phyloP scores from a whole-genome alignment of 192 early-diverging fungal genomes.

The Haplosporangium gracile region DNA sequence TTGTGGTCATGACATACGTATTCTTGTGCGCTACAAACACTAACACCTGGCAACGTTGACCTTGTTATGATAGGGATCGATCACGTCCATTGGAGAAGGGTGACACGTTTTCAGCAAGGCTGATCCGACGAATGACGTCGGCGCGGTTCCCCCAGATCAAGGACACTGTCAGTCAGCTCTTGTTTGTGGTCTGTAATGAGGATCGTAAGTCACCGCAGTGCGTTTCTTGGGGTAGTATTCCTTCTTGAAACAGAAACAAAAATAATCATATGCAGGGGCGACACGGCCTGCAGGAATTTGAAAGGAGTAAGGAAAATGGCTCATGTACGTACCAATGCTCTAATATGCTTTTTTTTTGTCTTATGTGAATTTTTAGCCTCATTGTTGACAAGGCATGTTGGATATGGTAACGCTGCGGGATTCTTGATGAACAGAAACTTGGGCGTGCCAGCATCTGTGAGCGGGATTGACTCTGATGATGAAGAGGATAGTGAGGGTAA shows the following conservation, averaged over 20 bases:
- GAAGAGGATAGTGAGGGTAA: conserved; percentile 8
- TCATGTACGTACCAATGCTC: neutral
- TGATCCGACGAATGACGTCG: conserved; percentile 81
- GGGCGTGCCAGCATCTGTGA: conserved; percentile 57
- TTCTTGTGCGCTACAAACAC: neutral
- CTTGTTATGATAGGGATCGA: conserved; percentile 70
- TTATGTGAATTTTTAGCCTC: conserved; percentile 59
- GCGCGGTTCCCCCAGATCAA: conserved; percentile 69
- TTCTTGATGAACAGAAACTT: conserved; percentile 86
- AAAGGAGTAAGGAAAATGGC: too few species aligned
- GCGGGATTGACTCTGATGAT: conserved; percentile 38
- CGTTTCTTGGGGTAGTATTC: neutral
- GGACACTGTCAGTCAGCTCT: conserved; percentile 71
- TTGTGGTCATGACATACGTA: neutral
- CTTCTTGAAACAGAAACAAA: neutral
- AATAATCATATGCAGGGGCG: neutral
- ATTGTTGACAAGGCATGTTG: conserved; percentile 76
- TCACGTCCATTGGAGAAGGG: conserved; percentile 77
- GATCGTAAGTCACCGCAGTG: conserved; percentile 63
- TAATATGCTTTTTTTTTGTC: neutral
- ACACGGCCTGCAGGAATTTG: neutral
- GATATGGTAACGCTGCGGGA: conserved; percentile 95
- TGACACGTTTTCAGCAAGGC: conserved; percentile 65
- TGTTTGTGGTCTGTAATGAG: conserved; percentile 79
- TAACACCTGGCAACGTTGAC: neutral